Base-by-base conservation (phyloP, 768 basidiomycete genomes). In the Peribolospora baueri region DNA sequence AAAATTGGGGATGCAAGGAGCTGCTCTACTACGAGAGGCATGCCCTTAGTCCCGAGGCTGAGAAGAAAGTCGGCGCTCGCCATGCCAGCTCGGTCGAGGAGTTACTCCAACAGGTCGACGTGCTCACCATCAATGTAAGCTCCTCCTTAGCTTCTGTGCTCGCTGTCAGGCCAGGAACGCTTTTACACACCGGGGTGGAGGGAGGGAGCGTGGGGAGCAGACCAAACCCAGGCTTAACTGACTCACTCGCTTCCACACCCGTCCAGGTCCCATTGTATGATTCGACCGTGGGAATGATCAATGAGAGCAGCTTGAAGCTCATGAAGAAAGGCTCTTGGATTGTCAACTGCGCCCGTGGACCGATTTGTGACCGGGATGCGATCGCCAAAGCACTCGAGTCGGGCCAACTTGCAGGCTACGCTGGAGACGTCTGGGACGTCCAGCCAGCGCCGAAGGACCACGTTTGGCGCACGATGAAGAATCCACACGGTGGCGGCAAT, bases 301-400 rank as follows among this genome's bases (percentile, higher is more conserved):
- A 86, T 70, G 73, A 75, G 46, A 83, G 86, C 45, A 77, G 84
- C 46, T 72, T 90, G 61, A 75, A 75, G 67, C 81, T 83, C 70
- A 81, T 90, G 75, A 91, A 91, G 75, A 80, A 82, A 66, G 86
- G 84, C 51, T 76, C 85, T 11, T 87, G 82, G 81, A 76, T 90
- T 62, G 80, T 91, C 64, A 91, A 91, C 75, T 3, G 11, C 40
- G 84, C 84, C 52, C 83, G 85, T 61, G 87, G 87, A 47, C 87
- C 87, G 46, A 86, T 91, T 63, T 85, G 82, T 65, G 79, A 84
- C 69, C 77, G 78, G 60, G 77, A 85, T 58, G 84, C 77, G 47
- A 80, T 90, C 57, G 78, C 80, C 4, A 77, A 66, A 0, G 84
- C 86, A 8, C 66, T 91, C 55, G 72, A 76, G 69, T 78, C 74